Conservation (phyloP, 2,329 filamentous ascomycete genomes). For the Hypoxylon sp. region DNA sequence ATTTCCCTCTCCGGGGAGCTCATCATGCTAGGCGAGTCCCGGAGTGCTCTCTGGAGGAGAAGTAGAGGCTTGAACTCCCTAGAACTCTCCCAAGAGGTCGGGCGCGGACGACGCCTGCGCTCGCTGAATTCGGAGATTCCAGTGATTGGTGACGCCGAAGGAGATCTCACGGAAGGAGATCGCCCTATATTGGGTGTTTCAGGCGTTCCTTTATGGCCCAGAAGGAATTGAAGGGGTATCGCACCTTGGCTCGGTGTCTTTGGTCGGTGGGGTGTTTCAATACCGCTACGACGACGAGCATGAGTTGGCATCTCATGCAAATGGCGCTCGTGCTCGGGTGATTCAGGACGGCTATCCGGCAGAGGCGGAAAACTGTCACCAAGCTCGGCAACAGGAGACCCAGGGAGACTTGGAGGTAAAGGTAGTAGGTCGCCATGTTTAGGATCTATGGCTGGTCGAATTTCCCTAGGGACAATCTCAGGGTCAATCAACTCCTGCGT, state of each 20-base stretch:
- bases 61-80: constrained; percentile 83
- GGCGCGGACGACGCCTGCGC: constrained; percentile 54
- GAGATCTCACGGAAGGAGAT: constrained; percentile 45
- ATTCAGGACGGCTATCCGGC: constrained; percentile 67
- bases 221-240: constrained; percentile 64
- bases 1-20: constrained; percentile 49
- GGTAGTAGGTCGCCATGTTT: constrained; percentile 71
- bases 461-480: constrained; percentile 63
- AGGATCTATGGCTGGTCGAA: constrained; percentile 72
- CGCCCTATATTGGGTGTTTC: constrained; percentile 50
- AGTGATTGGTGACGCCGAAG: constrained; percentile 45
- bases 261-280: constrained; percentile 56
- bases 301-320: constrained; percentile 53
- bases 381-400: constrained; percentile 53
- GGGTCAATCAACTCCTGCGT: constrained; percentile 57
- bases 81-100: constrained; percentile 68
- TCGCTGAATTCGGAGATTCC: constrained; percentile 47
- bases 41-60: constrained; percentile 72
- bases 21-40: constrained; percentile 46
- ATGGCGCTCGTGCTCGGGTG: constrained; percentile 56
- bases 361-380: constrained; percentile 57
- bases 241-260: constrained; percentile 66
- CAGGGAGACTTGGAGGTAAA: constrained; percentile 66
- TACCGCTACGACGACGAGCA: constrained; percentile 57
- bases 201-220: constrained; percentile 52